Percentiles rank a stretch among this genome's conserved stretches.
These are phyloP conservation scores for Calycina marina DNA, from an alignment of 2,329 filamentous ascomycete genomes.

Conservation along the genomic window DNA sequence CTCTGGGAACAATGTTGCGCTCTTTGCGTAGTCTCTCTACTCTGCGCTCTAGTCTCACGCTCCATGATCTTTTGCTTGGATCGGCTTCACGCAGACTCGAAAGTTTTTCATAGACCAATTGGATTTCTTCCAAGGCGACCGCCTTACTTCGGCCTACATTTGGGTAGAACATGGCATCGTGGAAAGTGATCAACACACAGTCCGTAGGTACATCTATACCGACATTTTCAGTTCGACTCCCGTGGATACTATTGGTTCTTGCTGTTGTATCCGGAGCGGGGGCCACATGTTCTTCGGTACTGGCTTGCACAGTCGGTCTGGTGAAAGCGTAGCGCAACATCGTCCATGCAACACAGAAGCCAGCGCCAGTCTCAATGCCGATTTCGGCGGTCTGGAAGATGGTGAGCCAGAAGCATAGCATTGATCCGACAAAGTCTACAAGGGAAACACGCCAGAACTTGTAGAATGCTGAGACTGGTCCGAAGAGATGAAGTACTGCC, in stretches of 20 bases:
- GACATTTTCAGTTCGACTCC: background rate
- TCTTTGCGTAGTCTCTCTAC: conserved; percentile 1
- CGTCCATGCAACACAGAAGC: conserved; percentile 6
- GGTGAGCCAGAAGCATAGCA: conserved; percentile 51
- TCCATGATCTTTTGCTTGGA: conserved; percentile 4
- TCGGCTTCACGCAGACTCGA: background rate
- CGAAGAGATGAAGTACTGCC: conserved; percentile 47
- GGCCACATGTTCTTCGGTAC: conserved; percentile 2
- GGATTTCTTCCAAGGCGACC: conserved; percentile 2
- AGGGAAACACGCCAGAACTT: conserved; percentile 34
- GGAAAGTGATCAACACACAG: conserved; percentile 3
- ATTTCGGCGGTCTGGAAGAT: conserved; percentile 47
- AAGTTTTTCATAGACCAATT: conserved; percentile 1
- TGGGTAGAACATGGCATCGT: conserved; percentile 7
- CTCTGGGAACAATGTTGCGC: conserved; percentile 3
- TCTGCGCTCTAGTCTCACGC: conserved; percentile 2
- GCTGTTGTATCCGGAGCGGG: conserved; percentile 1
- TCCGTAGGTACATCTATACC: conserved; percentile 6
- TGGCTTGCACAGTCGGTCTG: conserved; percentile 2
- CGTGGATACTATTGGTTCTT: background rate
- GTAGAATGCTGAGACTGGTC: conserved; percentile 42
- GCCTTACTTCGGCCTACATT: conserved; percentile 5
- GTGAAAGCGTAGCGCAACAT: conserved; percentile 6
- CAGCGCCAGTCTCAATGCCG: conserved; percentile 23
- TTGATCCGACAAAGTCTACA: conserved; percentile 47